phyloP scores from a whole-genome alignment of 2,329 filamentous ascomycete species.

The Hymenoscyphus occultus region DNA sequence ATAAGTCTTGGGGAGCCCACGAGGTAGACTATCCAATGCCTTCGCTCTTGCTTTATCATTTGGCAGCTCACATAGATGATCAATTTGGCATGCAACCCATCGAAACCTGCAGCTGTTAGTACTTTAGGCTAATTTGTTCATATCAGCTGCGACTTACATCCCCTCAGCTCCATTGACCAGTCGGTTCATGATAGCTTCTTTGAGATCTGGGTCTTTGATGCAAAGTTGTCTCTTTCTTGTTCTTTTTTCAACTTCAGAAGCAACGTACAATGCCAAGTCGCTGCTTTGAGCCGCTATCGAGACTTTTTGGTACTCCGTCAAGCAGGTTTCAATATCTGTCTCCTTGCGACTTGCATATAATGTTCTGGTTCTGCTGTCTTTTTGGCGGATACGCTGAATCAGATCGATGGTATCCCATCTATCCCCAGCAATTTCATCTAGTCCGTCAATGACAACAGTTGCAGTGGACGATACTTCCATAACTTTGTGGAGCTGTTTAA shows the following conservation, averaged over 20 bases:
- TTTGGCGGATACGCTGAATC: background rate
- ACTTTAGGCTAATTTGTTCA: background rate
- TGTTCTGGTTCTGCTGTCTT: background rate
- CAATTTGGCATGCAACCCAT: conserved; percentile 17
- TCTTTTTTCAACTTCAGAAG: conserved; percentile 14
- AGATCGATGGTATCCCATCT: background rate
- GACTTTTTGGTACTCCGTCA: background rate
- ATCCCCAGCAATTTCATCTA: background rate
- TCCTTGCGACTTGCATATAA: background rate
- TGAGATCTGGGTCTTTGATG: background rate
- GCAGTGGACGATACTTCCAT: background rate
- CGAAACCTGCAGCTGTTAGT: conserved; percentile 3
- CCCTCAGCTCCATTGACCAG: background rate
- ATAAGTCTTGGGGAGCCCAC: conserved; percentile 10
- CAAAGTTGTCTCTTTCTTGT: conserved; percentile 3
- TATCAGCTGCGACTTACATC: background rate
- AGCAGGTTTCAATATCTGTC: background rate
- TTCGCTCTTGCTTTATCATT: conserved; percentile 20
- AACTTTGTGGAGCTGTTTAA: background rate
- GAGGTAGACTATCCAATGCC: conserved; percentile 11
- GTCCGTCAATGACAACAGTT: background rate
- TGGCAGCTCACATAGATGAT: conserved; percentile 13
- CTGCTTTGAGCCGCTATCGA: conserved; percentile 11
- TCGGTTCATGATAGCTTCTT: background rate
- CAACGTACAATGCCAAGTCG: conserved; percentile 17